A percentile compares a stretch with the other conserved stretches of the same genome.
These are phyloP conservation scores for Spatholobus suberectus DNA, from an alignment of 306 rosid species.

Conservation along the genomic window DNA sequence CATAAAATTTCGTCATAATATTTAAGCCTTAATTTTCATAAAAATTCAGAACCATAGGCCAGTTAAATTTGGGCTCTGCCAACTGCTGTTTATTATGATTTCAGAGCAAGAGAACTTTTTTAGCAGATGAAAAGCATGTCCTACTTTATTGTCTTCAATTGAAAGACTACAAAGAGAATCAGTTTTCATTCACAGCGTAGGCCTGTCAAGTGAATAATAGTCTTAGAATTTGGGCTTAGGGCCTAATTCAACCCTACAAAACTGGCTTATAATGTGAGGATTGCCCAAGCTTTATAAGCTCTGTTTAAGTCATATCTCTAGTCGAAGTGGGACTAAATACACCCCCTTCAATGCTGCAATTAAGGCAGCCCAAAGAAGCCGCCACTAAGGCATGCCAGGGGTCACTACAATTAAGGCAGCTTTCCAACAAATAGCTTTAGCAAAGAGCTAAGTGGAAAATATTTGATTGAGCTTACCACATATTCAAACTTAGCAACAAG, in stretches of 20 bases:
- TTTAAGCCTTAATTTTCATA: not conserved
- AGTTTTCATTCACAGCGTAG: not conserved
- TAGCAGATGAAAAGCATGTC: constrained; percentile 2
- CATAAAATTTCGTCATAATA: not conserved
- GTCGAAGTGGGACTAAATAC: no score
- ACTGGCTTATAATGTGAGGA: no score
- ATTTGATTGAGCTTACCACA: constrained; percentile 18
- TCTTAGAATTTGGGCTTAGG: no score
- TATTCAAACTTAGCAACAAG: not conserved
- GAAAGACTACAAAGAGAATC: constrained; percentile 1
- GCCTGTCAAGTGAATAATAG: constrained; percentile 18
- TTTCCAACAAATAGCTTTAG: no score
- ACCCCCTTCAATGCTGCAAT: no score
- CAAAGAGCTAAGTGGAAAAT: not conserved
- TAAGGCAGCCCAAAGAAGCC: no score
- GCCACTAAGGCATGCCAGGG: no score
- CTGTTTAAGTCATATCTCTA: no score
- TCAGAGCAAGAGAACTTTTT: not conserved
- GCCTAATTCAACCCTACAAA: no score
- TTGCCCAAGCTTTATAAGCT: no score
- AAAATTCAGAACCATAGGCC: not conserved
- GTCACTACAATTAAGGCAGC: no score
- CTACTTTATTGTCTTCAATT: not conserved
- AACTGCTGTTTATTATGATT: not conserved
- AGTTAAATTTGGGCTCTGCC: not conserved